Percentiles rank a stretch among this genome's conserved stretches.
These are phyloP conservation scores for Vinca minor DNA, from an alignment of 257 asterid genomes.

Conservation along the genomic window DNA sequence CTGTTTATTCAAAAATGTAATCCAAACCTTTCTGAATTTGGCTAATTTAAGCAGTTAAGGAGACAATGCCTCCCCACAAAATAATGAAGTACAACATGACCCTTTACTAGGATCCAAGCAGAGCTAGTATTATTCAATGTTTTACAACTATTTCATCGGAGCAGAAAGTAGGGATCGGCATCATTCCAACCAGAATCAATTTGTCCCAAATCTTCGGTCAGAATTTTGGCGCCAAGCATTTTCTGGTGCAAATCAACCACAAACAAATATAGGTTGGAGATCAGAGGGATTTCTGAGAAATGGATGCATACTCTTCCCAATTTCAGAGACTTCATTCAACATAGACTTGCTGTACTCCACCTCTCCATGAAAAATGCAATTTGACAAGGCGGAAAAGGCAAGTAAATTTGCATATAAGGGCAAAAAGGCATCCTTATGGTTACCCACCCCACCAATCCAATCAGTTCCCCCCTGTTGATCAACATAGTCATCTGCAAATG, in stretches of 20 bases:
- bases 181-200: slow-evolving; percentile 44
- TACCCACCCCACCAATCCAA: slow-evolving; percentile 94
- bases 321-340: slow-evolving; percentile 45
- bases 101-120: not conserved
- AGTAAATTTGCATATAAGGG: slow-evolving; percentile 70
- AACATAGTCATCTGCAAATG: slow-evolving; percentile 32
- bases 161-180: slow-evolving; percentile 69
- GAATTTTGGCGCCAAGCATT: slow-evolving; percentile 23
- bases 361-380: slow-evolving; percentile 36
- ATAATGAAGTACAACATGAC: not conserved
- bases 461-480: slow-evolving; percentile 31
- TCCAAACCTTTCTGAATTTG: not conserved
- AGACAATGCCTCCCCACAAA: not conserved
- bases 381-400: slow-evolving; percentile 58
- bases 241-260: slow-evolving; percentile 53
- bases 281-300: slow-evolving; percentile 62
- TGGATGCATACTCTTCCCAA: slow-evolving; percentile 47
- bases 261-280: slow-evolving; percentile 42
- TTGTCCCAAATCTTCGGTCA: slow-evolving; percentile 24
- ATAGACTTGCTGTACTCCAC: slow-evolving; percentile 24
- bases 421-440: slow-evolving; percentile 79
- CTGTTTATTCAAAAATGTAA: too few relatives aligned
- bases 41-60: not conserved
- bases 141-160: slow-evolving; percentile 26
- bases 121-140: not conserved